A percentile compares a stretch with the other conserved stretches of the same genome.
Conservation (phyloP, 306 rosid genomes). For the Cucumis melo region DNA sequence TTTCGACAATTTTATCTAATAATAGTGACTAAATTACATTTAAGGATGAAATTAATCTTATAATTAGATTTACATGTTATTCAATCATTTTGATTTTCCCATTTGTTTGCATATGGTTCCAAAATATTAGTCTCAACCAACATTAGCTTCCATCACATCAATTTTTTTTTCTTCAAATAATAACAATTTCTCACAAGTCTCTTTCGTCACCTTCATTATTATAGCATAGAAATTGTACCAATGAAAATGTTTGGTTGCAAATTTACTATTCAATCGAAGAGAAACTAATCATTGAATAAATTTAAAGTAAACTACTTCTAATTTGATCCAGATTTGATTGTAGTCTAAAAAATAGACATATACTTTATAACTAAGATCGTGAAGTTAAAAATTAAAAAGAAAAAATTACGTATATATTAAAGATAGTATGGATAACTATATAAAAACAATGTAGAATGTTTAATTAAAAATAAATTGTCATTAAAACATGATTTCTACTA, state of each 20-base stretch:
- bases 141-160: constrained; percentile 6
- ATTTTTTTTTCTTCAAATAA: neutral
- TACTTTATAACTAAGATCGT: too few species aligned
- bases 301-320: too few species aligned
- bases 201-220: neutral
- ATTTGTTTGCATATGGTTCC: neutral
- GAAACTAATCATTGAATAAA: neutral
- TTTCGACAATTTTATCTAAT: too few species aligned
- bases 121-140: neutral
- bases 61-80: neutral
- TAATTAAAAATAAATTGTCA: too few species aligned
- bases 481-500: too few species aligned
- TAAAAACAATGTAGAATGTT: too few species aligned
- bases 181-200: neutral
- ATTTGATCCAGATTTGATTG: too few species aligned
- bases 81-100: neutral
- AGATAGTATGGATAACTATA: too few species aligned
- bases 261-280: neutral
- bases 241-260: neutral
- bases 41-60: neutral
- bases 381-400: too few species aligned
- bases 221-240: neutral
- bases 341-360: too few species aligned
- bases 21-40: too few species aligned
- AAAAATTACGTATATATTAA: too few species aligned